phyloP scores from a whole-genome alignment of 2,329 filamentous ascomycete genomes.

The Rhynchosporium graminicola region DNA sequence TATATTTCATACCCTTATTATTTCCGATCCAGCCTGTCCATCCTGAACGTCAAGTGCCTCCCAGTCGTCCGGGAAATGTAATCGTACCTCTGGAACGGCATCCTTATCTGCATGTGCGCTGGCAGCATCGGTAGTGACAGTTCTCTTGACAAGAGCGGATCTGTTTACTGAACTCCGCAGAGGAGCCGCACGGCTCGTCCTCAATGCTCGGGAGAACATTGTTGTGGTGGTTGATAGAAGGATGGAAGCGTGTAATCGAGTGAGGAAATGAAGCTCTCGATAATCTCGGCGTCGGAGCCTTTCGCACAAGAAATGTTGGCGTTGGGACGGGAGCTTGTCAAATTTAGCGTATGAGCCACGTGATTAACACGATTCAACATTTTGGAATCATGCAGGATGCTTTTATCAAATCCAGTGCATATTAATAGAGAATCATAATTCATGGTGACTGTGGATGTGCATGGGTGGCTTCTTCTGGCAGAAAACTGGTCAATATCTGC shows the following conservation, averaged over 20 bases:
- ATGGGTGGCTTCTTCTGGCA: too few species aligned
- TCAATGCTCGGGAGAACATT: conserved; percentile 74
- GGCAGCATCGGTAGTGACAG: conserved; percentile 93
- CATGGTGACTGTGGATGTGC: too few species aligned
- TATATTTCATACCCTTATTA: background rate
- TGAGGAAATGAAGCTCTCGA: conserved; percentile 22
- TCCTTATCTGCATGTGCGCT: conserved; percentile 84
- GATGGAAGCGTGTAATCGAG: conserved; percentile 1
- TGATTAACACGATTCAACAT: conserved; percentile 16
- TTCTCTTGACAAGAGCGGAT: conserved; percentile 52
- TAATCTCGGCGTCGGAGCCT: conserved; percentile 14
- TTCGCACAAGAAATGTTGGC: conserved; percentile 21
- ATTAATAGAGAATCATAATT: too few species aligned
- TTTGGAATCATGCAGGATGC: background rate
- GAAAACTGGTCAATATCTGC: too few species aligned
- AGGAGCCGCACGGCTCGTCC: conserved; percentile 61
- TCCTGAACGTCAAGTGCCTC: conserved; percentile 20
- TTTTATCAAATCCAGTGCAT: too few species aligned
- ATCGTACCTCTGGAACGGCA: conserved; percentile 64
- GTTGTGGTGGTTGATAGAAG: conserved; percentile 36
- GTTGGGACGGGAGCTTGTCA: conserved; percentile 19
- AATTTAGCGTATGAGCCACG: conserved; percentile 9
- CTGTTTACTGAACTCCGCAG: conserved; percentile 46
- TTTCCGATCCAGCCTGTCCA: conserved; percentile 5
- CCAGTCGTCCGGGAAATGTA: background rate